Evolutionary conservation across 169 alveolate species (phyloP).

Genomic region (Plasmodium malariae): DNA sequence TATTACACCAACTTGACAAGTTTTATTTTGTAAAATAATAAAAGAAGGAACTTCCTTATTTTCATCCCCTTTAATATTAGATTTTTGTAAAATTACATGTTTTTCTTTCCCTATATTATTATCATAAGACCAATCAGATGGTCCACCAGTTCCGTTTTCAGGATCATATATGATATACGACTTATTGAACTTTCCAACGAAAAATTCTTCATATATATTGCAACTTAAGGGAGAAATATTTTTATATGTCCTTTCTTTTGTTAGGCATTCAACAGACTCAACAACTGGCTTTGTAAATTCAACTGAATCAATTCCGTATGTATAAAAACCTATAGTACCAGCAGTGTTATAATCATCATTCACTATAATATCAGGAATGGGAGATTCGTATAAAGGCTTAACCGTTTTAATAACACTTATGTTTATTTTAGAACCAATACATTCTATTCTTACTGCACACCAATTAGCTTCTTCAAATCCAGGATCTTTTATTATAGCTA

Average conservation of each 20-base stretch:
- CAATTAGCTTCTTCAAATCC: slow-evolving; percentile 83
- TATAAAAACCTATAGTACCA: slow-evolving; percentile 88
- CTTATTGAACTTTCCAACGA: slow-evolving; percentile 15
- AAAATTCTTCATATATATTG: slow-evolving; percentile 81
- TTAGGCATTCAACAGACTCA: slow-evolving; percentile 86
- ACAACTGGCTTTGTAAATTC: slow-evolving; percentile 82
- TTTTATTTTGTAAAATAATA: slow-evolving; percentile 82
- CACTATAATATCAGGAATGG: slow-evolving; percentile 82
- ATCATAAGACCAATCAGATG: slow-evolving; percentile 81
- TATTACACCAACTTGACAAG: slow-evolving; percentile 85
- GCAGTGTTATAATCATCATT: slow-evolving; percentile 85
- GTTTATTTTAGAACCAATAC: slow-evolving; percentile 79
- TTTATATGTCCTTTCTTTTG: slow-evolving; percentile 79
- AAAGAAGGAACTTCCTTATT: slow-evolving; percentile 79
- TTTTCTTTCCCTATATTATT: slow-evolving; percentile 87
- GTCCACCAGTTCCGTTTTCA: slow-evolving; percentile 57
- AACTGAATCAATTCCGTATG: slow-evolving; percentile 83
- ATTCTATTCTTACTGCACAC: slow-evolving; percentile 87
- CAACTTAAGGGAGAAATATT: slow-evolving; percentile 87
- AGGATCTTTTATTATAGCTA: slow-evolving; percentile 86
- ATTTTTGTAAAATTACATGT: slow-evolving; percentile 84
- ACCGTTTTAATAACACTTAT: slow-evolving; percentile 77
- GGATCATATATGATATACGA: slow-evolving; percentile 31
- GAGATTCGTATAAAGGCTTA: slow-evolving; percentile 80
- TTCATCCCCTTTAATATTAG: slow-evolving; percentile 70